A percentile compares a stretch with the other conserved stretches of the same genome.
Conservation (phyloP, 2,329 filamentous ascomycete species). For the Monilinia fructigena region DNA sequence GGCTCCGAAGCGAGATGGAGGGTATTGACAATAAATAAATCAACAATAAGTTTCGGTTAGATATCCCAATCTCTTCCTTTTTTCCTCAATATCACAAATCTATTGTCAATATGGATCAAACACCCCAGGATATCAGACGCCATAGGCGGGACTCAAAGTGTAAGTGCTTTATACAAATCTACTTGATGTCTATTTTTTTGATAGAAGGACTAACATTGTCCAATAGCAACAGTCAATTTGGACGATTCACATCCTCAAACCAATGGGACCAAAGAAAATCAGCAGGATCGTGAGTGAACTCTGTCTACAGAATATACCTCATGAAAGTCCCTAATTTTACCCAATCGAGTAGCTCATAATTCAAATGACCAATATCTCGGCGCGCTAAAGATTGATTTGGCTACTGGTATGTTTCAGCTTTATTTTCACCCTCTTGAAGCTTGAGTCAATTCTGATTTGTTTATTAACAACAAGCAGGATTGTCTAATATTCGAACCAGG, state of each 20-base stretch:
- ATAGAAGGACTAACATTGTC: not conserved
- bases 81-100: not conserved
- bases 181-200: not conserved
- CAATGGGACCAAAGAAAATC: not conserved
- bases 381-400: conserved; percentile 11
- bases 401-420: conserved; percentile 6
- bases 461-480: conserved; percentile 4
- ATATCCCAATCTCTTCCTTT: not conserved
- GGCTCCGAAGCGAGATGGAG: not conserved
- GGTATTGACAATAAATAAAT: not conserved
- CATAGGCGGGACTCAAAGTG: not conserved
- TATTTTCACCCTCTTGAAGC: not conserved
- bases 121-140: not conserved
- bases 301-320: not conserved
- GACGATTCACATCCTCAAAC: not conserved
- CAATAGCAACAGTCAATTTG: not conserved
- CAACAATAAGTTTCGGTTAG: not conserved
- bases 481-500: conserved; percentile 12
- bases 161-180: not conserved
- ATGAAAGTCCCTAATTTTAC: conserved; percentile 10
- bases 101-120: conserved; percentile 4
- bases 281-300: conserved; percentile 5
- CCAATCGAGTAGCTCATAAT: not conserved
- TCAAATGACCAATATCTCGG: conserved; percentile 1
- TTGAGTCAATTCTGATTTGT: not conserved